Base-by-base conservation (phyloP, 371 early-diverging fungal genomes). In the Mortierella sp. region DNA sequence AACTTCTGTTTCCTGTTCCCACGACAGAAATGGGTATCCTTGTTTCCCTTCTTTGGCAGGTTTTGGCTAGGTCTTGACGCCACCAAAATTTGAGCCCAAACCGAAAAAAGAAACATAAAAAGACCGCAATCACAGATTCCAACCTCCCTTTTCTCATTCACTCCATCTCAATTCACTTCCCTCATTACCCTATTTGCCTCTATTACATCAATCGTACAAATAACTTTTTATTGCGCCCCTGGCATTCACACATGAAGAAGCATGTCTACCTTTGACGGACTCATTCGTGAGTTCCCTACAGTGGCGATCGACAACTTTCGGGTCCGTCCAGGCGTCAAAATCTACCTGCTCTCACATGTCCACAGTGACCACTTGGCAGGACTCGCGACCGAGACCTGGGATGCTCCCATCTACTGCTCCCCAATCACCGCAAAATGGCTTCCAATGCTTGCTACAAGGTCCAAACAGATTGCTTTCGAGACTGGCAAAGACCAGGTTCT, bases 211-310 rank as follows among this genome's bases (percentile, higher is more conserved):
- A n/a, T n/a, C n/a, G n/a, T n/a, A n/a, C n/a, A n/a, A n/a, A n/a
- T n/a, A n/a, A n/a, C n/a, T n/a, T n/a, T n/a, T n/a, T n/a, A n/a
- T n/a, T n/a, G n/a, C n/a, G n/a, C n/a, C n/a, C n/a, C n/a, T n/a
- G n/a, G n/a, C n/a, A n/a, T n/a, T n/a, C n/a, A n/a, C n/a, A 14
- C 73, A 66, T 67, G 58, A 45, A 29, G 47, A 44, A 65, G 48
- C 41, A 87, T 87, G 86, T 86, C 80, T 34, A 86, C 86, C 22
- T 87, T 87, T 76, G 86, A 88, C 47, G 89, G 89, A 6, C 80
- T 79, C 64, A 85, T 88, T 52, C 81, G 85, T 29, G 89, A 88
- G 68, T 88, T 87, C 74, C 88, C 88, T 5, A 55, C 73, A 26
- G 73, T 88, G 7, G 74, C 82, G 22, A 87, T 88, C 73, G 88